Base-by-base conservation (phyloP, 1,139 yeast genomes). In the Blastobotrys indianensis region DNA sequence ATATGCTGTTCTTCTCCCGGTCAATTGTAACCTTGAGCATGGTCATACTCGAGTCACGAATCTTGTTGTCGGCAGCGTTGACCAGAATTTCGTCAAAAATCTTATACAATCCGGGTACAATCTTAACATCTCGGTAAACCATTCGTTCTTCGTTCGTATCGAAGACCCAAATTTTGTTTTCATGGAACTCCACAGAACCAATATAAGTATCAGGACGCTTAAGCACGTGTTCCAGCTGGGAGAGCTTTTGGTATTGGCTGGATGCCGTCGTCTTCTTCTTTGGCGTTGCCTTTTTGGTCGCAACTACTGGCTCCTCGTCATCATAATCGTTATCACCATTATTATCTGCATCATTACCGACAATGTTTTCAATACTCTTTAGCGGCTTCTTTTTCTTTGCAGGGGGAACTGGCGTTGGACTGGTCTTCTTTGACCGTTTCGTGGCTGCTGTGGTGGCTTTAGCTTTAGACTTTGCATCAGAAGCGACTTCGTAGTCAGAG, bases 131-230 rank as follows among this genome's bases (percentile, higher is more conserved):
- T 54, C 61, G 63, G 56, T 60, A 60, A 15, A 63, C 79, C 95
- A 94, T 86, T 30, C 81, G 74, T 54, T 84, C 85, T 1, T 79
- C 70, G 29, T 73, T 78, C 23, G 77, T 78, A 62, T 87, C 87
- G 60, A 73, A 83, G 41, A 88, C 76, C 98, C 98, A 94, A 79
- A 87, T 83, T 50, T 79, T 81, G 44, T 82, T 77, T 46, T 80
- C 84, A 38, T 86, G 80, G 47, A 75, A 77, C 66, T 92, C 98
- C 34, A 90, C 85, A 1, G 97, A 88, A 5, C 99, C 99, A 58
- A 94, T 84, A 67, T 94, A 94, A 2, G 98, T 92, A 63, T 94
- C 99, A 1, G 99, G 99, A 66, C 99, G 83, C 65, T 88, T 88
- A 61, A 94, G 73, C 52, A 94, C 92, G 75, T 94, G 99, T 62